Base-by-base conservation (phyloP, 148 eudicot genomes). In the Nepenthes mirabilis region DNA sequence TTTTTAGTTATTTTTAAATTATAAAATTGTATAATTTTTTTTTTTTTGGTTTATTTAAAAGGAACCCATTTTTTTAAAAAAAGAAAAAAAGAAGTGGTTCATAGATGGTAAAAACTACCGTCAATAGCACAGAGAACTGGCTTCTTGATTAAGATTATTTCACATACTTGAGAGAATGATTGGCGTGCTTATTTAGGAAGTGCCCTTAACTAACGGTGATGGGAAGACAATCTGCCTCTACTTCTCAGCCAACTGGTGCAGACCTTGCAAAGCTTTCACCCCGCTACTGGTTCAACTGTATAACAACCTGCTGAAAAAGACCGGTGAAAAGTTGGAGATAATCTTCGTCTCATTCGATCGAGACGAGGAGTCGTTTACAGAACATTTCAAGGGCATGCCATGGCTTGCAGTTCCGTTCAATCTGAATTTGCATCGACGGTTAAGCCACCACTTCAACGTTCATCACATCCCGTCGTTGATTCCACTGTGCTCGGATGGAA, bases 211-310 rank as follows among this genome's bases (percentile, higher is more conserved):
- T 36, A 45, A 58, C 10, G 34, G 71, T 48, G 70, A 75, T 10
- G 79, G 70, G 35, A 82, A 64, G 68, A 77, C 73, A 57, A 57
- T 65, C 57, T 79, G 79, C 81, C 77, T 82, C 2, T 74, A 59
- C 47, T 82, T 79, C 70, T 74, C 87, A 12, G 83, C 87, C 35
- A 75, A 70, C 63, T 79, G 83, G 82, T 76, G 82, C 68, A 77
- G 75, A 57, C 87, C 87, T n/a, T 82, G 83, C 62, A 79, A 62
- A 61, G 60, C 60, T 34, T 73, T 82, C 47, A 72, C 67, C 5
- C 77, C 81, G 5, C 65, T 67, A 3, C 71, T 82, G 47, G 68
- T 79, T 43, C 74, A 76, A 54, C 43, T 72, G 34, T 82, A 82
- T 63, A 62, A 74, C 66, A 61, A 45, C 8, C 11, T 11, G 7